A percentile compares a stretch with the other conserved stretches of the same genome.
Conservation (phyloP, 2,329 filamentous ascomycete genomes). For the Exophiala alcalophila region DNA sequence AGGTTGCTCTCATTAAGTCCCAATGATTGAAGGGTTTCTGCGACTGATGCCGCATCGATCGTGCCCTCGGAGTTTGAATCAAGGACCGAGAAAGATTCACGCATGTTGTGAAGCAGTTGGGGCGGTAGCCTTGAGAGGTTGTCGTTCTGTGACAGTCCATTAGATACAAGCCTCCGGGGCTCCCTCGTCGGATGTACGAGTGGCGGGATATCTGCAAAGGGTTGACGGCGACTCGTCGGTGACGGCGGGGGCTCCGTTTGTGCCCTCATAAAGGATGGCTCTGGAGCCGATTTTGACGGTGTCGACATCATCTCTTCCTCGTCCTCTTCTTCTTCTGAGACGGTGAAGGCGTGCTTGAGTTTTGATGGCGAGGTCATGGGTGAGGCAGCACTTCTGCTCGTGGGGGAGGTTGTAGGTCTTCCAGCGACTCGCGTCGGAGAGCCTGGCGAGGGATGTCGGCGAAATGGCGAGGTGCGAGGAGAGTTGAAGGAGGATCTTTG, state of each 20-base stretch:
- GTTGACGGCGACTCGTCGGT: conserved; percentile 33
- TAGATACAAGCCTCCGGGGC: conserved; percentile 17
- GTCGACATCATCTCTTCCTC: conserved; percentile 35
- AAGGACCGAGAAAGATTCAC: conserved; percentile 90
- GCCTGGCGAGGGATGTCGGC: conserved; percentile 62
- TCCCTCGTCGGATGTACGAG: conserved; percentile 9
- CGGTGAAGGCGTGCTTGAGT: conserved; percentile 46
- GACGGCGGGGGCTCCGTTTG: conserved; percentile 39
- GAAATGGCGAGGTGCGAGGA: conserved; percentile 66
- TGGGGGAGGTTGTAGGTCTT: conserved; percentile 48
- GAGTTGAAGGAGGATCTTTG: conserved; percentile 55
- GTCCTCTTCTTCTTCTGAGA: conserved; percentile 40
- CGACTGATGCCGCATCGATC: conserved; percentile 78
- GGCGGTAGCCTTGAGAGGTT: conserved; percentile 61
- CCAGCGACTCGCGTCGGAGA: conserved; percentile 57
- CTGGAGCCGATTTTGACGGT: conserved; percentile 43
- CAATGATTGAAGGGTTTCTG: conserved; percentile 67
- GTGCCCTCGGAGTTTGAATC: conserved; percentile 83
- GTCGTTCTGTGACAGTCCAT: conserved; percentile 34
- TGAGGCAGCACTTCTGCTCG: conserved; percentile 39
- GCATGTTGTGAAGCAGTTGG: conserved; percentile 77
- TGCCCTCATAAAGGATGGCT: conserved; percentile 18
- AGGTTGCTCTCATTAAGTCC: conserved; percentile 75
- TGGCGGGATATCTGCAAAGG: no score
- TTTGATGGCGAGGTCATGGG: conserved; percentile 48